Evolutionary conservation across 2,329 filamentous ascomycete species (phyloP), one percentile per base, ranked within the genome.

Genomic region (Aspergillus fumigatiaffinis): DNA sequence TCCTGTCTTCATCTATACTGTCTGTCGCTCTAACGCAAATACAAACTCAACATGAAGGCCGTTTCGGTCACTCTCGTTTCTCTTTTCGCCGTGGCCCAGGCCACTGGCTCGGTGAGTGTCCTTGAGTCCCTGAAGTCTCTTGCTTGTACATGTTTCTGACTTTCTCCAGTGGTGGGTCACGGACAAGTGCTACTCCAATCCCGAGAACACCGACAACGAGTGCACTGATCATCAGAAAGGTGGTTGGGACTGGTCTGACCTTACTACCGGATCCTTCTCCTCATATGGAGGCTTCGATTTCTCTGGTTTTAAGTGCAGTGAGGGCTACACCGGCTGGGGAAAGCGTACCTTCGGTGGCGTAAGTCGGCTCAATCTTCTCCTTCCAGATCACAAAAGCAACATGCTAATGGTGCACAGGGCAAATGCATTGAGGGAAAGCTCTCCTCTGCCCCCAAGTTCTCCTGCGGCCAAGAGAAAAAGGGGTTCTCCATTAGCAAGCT

Each of bases 401-500:
- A 49, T 50, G 57, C 63, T 63, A 44, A 66, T 49, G 1, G 21
- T 5, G 10, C 6, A 74, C 76, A 82, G 66, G 75, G 79, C 67
- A 88, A 88, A 79, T 81, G 81, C 71, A 87, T 90, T 66, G 78
- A 79, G 63, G 86, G 85, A 61, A 75, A 76, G 50, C 81, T 79
- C 51, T 54, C 51, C 29, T 77, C 82, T 28, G 81, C 82, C 56
- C 85, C 86, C 38, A 84, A 81, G 59, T 87, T 91, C 72, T 73
- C 76, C n/a, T 81, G 76, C 61, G 80, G 82, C 67, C 78, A 78
- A 57, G 70, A 76, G 41, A 73, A 81, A 64, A 79, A 82, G 53
- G 74, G 71, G 62, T 94, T 96, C 81, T 94, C 92, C 38, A 85
- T 96, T 68, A 84, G 80, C 63, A 81, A 85, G 66, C 84, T 96